phyloP scores from a whole-genome alignment of 2,329 filamentous ascomycete genomes.

The Stagonosporopsis cucurbitacearum region DNA sequence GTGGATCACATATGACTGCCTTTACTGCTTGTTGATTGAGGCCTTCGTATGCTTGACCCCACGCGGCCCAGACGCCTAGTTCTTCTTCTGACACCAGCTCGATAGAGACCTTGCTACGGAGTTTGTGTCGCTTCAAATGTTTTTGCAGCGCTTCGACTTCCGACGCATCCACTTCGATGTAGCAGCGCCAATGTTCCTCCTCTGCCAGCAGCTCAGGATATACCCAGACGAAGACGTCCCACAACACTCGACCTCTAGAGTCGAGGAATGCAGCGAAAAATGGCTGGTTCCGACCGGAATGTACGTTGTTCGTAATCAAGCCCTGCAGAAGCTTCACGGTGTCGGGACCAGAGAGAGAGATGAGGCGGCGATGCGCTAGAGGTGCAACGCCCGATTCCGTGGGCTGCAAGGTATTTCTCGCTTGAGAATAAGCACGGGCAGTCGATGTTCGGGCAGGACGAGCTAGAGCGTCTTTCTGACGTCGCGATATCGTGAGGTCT shows the following conservation, averaged over 20 bases:
- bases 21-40: constrained; percentile 16
- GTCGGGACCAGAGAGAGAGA: constrained; percentile 80
- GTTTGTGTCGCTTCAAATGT: constrained; percentile 84
- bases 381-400: constrained; percentile 57
- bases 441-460: background rate
- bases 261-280: constrained; percentile 84
- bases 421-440: constrained; percentile 13
- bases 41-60: constrained; percentile 57
- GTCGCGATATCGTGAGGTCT: background rate
- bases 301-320: constrained; percentile 77
- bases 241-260: constrained; percentile 77
- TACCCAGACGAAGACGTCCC: constrained; percentile 87
- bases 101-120: constrained; percentile 79
- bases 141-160: constrained; percentile 68
- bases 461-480: background rate
- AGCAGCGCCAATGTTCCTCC: constrained; percentile 61
- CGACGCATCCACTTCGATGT: constrained; percentile 81
- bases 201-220: constrained; percentile 30
- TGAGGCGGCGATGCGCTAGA: constrained; percentile 77
- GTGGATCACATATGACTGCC: constrained; percentile 30
- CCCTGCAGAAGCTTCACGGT: constrained; percentile 87
- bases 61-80: constrained; percentile 73
- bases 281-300: constrained; percentile 50
- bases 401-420: constrained; percentile 26
- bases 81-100: constrained; percentile 66